These are phyloP conservation scores for Fusarium austroafricanum DNA, from an alignment of 2,329 filamentous ascomycete genomes.

Conservation along the genomic window DNA sequence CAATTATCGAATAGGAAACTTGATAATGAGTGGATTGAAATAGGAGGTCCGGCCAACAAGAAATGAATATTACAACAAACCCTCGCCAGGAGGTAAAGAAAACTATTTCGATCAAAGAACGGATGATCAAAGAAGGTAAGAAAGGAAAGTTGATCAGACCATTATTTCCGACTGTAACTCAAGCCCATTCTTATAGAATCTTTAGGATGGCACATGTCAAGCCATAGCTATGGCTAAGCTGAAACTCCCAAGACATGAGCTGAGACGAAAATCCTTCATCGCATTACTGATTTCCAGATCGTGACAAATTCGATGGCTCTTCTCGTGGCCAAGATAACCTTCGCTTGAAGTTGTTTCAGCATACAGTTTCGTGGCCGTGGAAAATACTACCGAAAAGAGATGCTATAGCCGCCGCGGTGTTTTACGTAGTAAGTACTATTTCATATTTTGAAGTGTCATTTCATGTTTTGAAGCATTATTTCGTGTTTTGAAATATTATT, in stretches of 20 bases:
- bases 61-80: neutral
- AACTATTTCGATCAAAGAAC: neutral
- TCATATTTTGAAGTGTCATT: neutral
- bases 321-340: neutral
- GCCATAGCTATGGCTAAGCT: neutral
- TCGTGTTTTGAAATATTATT: neutral
- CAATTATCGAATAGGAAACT: neutral
- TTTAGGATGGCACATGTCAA: neutral
- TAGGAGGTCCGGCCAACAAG: conserved; percentile 5
- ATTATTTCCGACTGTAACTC: neutral
- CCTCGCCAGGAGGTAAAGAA: conserved; percentile 22
- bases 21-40: neutral
- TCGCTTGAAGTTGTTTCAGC: conserved; percentile 14
- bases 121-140: no score
- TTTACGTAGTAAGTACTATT: conserved; percentile 1
- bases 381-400: neutral
- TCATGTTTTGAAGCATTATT: conserved; percentile 2
- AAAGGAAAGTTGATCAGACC: neutral
- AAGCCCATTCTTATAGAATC: conserved; percentile 9
- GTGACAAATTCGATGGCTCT: neutral
- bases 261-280: neutral
- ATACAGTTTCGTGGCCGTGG: neutral
- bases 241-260: conserved; percentile 5
- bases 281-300: neutral
- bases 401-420: neutral